Conservation (phyloP, 2,329 filamentous ascomycete species). For the Sporothrix euskadiensis region DNA sequence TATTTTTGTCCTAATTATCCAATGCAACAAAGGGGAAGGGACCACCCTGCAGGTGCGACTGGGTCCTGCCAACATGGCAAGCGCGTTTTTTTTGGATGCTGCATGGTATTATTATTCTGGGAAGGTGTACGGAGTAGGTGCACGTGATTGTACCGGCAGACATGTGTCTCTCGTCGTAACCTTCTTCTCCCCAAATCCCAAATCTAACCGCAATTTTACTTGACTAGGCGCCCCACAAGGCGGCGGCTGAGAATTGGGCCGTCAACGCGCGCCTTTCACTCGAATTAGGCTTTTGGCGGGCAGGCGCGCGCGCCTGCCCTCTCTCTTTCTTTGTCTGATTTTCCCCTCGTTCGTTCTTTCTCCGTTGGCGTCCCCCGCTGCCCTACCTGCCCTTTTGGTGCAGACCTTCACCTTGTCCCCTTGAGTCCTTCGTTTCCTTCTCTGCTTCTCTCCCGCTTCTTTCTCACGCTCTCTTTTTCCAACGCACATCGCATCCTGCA, state of each 20-base stretch:
- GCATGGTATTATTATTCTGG: neutral
- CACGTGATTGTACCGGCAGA: conserved; percentile 8
- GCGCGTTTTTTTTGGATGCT: conserved; percentile 7
- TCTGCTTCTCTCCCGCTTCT: neutral
- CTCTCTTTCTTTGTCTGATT: conserved; percentile 8
- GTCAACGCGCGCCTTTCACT: conserved; percentile 21
- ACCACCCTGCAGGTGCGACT: neutral
- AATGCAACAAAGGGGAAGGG: neutral
- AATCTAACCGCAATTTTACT: conserved; percentile 11
- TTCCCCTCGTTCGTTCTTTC: conserved; percentile 18
- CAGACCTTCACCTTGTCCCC: conserved; percentile 15
- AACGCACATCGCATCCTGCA: conserved; percentile 6
- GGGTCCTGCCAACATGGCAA: neutral
- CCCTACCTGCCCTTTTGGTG: conserved; percentile 1
- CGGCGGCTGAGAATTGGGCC: conserved; percentile 17
- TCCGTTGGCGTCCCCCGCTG: conserved; percentile 6
- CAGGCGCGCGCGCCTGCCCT: conserved; percentile 18
- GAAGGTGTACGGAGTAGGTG: neutral
- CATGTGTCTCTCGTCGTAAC: neutral
- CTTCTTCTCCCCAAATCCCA: neutral
- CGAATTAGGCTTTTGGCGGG: conserved; percentile 20
- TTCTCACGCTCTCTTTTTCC: conserved; percentile 3
- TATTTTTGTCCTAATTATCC: conserved; percentile 4
- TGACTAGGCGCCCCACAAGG: conserved; percentile 19
- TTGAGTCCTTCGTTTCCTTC: conserved; percentile 4